phyloP scores from a whole-genome alignment of 2,329 filamentous ascomycete genomes.

The Periconia digitata region DNA sequence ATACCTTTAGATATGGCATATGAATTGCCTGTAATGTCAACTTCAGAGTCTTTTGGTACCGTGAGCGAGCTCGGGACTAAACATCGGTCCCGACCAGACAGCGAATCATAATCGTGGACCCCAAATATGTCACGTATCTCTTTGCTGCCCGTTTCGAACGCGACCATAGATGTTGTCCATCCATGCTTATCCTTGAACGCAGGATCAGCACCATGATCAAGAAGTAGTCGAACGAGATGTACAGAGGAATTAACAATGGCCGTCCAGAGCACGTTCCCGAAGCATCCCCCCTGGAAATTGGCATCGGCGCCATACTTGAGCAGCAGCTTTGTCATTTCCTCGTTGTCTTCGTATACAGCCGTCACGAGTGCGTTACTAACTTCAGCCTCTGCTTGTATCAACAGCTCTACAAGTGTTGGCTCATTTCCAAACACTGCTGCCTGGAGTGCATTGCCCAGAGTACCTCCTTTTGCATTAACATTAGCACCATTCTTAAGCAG shows the following conservation, averaged over 20 bases:
- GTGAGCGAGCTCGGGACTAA: neutral
- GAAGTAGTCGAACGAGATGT: neutral
- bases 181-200: neutral
- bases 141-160: neutral
- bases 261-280: slow-evolving; percentile 14
- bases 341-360: neutral
- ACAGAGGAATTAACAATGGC: neutral
- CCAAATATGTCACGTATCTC: slow-evolving; percentile 1
- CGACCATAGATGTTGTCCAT: neutral
- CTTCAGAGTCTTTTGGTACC: neutral
- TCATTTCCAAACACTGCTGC: slow-evolving; percentile 16
- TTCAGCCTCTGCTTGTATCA: slow-evolving; percentile 12
- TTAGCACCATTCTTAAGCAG: slow-evolving; percentile 14
- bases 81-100: neutral
- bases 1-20: neutral
- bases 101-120: neutral
- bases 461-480: slow-evolving; percentile 16
- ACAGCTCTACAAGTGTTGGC: too few species aligned
- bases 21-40: neutral
- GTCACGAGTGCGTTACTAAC: slow-evolving; percentile 3
- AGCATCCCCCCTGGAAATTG: slow-evolving; percentile 6
- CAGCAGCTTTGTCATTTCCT: slow-evolving; percentile 1
- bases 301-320: slow-evolving; percentile 2
- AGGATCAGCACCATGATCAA: slow-evolving; percentile 4
- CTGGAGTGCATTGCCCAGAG: slow-evolving; percentile 14